Percentiles rank a stretch among this genome's conserved stretches.
Conservation (phyloP, 164 flowering plant genomes). For the Tetrastigma voinierianum region DNA sequence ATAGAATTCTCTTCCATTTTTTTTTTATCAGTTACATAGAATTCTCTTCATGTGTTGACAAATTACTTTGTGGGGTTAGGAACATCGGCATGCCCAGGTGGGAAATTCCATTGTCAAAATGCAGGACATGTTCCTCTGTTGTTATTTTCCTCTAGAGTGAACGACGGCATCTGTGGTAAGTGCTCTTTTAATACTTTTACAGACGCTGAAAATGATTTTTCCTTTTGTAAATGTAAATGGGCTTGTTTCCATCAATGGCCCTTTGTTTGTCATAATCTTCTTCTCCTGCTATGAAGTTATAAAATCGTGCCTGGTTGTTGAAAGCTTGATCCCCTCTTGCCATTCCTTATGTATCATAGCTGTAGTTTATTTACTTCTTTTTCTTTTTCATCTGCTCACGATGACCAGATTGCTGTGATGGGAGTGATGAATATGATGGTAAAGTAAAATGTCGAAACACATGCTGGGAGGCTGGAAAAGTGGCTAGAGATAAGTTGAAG, state of each 20-base stretch:
- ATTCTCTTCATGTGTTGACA: background rate
- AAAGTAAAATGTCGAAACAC: constrained; percentile 72
- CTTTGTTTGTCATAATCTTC: too few relatives aligned
- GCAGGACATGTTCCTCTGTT: constrained; percentile 66
- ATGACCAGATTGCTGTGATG: constrained; percentile 93
- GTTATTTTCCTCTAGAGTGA: constrained; percentile 83
- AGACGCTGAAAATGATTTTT: too few relatives aligned
- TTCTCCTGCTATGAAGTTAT: too few relatives aligned
- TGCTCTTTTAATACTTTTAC: background rate
- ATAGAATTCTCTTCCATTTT: background rate
- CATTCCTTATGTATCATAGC: background rate
- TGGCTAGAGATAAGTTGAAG: constrained; percentile 80
- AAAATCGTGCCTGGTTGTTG: background rate
- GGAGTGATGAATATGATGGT: constrained; percentile 95
- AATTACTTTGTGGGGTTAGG: constrained; percentile 43
- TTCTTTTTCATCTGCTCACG: constrained; percentile 3
- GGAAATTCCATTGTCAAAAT: constrained; percentile 78
- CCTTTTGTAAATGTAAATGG: too few relatives aligned
- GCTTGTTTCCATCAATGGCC: too few relatives aligned
- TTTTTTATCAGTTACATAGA: background rate
- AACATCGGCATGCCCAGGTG: constrained; percentile 90
- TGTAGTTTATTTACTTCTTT: background rate
- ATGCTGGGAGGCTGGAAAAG: constrained; percentile 98
- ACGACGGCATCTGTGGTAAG: constrained; percentile 97
- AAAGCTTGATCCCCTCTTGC: background rate